phyloP scores from a whole-genome alignment of 2,329 filamentous ascomycete genomes.

The Pseudogymnoascus sp. region DNA sequence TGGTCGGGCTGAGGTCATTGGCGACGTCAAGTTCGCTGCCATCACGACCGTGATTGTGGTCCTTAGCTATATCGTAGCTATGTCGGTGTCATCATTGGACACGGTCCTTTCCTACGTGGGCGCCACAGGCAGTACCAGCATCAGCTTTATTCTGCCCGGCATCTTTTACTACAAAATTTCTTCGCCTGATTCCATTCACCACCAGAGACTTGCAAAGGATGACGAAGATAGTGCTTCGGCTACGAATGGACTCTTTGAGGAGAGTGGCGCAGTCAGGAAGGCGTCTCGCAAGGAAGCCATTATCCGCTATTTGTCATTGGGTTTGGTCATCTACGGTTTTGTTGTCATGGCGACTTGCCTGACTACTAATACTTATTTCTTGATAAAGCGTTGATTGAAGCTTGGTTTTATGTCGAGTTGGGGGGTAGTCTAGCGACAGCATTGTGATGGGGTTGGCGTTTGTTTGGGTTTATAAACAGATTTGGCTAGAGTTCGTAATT shows the following conservation, averaged over 20 bases:
- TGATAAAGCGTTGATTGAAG: slow-evolving; percentile 26
- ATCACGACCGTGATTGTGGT: slow-evolving; percentile 83
- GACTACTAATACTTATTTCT: slow-evolving; percentile 75
- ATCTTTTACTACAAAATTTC: slow-evolving; percentile 99
- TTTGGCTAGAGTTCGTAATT: background rate
- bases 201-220: slow-evolving; percentile 81
- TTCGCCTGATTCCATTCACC: slow-evolving; percentile 74
- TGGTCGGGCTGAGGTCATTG: slow-evolving; percentile 56
- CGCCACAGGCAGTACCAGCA: slow-evolving; percentile 86
- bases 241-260: slow-evolving; percentile 28
- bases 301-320: slow-evolving; percentile 66
- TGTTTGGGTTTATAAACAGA: background rate
- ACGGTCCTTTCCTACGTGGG: slow-evolving; percentile 92
- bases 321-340: slow-evolving; percentile 71
- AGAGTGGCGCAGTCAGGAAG: slow-evolving; percentile 30
- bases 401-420: background rate
- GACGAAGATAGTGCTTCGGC: slow-evolving; percentile 69
- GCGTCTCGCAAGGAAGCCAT: slow-evolving; percentile 46
- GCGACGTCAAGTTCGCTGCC: slow-evolving; percentile 78
- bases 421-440: slow-evolving; percentile 8
- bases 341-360: slow-evolving; percentile 87
- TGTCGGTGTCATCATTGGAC: slow-evolving; percentile 84
- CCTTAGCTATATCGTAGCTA: slow-evolving; percentile 75
- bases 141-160: slow-evolving; percentile 92
- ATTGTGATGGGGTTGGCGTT: slow-evolving; percentile 17